Conservation (phyloP, 2,329 filamentous ascomycete species). For the Trichoderma afroharzianum region DNA sequence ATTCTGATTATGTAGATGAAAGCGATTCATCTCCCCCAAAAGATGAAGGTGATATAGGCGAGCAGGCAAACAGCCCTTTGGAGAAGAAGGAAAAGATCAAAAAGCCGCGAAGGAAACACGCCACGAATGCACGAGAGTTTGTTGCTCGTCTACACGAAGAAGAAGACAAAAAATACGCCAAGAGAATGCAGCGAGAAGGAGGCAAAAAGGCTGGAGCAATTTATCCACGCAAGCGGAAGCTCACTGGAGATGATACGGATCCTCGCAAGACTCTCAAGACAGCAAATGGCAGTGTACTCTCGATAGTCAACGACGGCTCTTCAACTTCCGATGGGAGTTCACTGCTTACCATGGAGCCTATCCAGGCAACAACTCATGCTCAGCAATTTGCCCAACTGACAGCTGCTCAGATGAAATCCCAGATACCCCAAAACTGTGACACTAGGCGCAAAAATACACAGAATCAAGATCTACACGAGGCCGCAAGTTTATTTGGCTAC, state of each 20-base stretch:
- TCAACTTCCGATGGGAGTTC: not conserved
- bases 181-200: not conserved
- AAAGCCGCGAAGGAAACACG: not conserved
- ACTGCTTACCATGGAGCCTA: not conserved
- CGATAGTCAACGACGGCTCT: not conserved
- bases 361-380: constrained; percentile 2
- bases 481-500: constrained; percentile 20
- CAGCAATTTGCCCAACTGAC: constrained; percentile 14
- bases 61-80: not conserved
- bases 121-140: not conserved
- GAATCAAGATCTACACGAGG: constrained; percentile 18
- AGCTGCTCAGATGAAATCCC: not conserved
- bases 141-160: not conserved
- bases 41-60: not conserved
- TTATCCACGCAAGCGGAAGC: not conserved
- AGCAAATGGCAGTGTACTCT: not conserved
- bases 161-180: not conserved
- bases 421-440: constrained; percentile 18
- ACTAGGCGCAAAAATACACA: constrained; percentile 19
- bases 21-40: not conserved
- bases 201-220: not conserved
- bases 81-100: not conserved
- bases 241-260: too few relatives aligned
- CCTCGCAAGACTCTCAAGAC: not conserved
- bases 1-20: not conserved